Conservation (phyloP, 2,329 filamentous ascomycete species). For the Aspergillus thermomutatus region DNA sequence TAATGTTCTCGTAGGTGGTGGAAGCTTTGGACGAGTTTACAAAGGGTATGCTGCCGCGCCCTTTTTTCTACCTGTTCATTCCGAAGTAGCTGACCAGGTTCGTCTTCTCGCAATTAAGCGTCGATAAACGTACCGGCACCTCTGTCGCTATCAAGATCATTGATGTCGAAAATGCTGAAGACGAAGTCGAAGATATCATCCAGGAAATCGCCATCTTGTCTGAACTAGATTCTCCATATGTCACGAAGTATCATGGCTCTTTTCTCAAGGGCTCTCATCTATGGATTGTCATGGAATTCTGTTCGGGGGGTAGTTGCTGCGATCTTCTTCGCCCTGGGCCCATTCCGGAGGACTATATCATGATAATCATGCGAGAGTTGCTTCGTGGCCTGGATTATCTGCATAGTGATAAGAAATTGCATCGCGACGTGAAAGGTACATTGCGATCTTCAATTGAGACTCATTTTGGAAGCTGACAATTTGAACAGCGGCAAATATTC, state of each 20-base stretch:
- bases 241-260: constrained; percentile 96
- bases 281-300: constrained; percentile 99
- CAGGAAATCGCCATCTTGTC: constrained; percentile 97
- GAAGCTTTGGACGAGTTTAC: constrained; percentile 97
- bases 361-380: constrained; percentile 88
- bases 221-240: constrained; percentile 90
- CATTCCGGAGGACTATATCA: constrained; percentile 93
- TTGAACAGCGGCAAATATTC: constrained; percentile 76
- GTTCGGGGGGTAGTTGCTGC: constrained; percentile 91
- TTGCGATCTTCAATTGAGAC: not conserved
- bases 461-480: constrained; percentile 11
- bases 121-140: constrained; percentile 89
- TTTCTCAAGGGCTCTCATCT: constrained; percentile 93
- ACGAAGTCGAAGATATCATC: constrained; percentile 99
- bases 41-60: constrained; percentile 66
- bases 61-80: not conserved
- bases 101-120: constrained; percentile 47
- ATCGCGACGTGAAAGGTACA: constrained; percentile 89
- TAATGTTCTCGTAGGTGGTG: constrained; percentile 64
- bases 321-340: constrained; percentile 92
- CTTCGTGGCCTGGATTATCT: constrained; percentile 88
- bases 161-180: constrained; percentile 97
- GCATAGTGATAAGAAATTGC: constrained; percentile 91
- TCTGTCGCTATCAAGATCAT: constrained; percentile 98
- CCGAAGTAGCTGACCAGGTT: constrained; percentile 3